Evolutionary conservation across 2,329 filamentous ascomycete species (phyloP).

Genomic region (Penicillium janthinellum): DNA sequence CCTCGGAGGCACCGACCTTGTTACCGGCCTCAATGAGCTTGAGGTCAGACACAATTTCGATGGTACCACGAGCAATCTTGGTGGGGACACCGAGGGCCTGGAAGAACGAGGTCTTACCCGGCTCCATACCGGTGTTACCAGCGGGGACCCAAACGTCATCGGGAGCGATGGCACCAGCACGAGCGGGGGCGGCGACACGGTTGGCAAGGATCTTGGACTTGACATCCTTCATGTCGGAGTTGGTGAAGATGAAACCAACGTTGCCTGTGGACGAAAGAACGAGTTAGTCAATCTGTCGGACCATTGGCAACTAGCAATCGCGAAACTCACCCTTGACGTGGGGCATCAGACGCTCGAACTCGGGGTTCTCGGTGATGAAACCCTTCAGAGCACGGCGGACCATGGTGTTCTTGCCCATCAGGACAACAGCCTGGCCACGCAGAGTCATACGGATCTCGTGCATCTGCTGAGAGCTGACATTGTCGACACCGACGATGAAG

Average conservation of each 20-base stretch:
- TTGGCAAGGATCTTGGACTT: conserved; percentile 95
- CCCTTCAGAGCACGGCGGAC: conserved; percentile 96
- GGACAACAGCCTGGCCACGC: conserved; percentile 86
- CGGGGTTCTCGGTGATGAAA: conserved; percentile 85
- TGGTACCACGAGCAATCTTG: conserved; percentile 99
- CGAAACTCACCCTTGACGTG: conserved; percentile 71
- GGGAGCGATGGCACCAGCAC: conserved; percentile 95
- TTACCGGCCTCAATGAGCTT: conserved; percentile 91
- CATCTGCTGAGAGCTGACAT: conserved; percentile 99
- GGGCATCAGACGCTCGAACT: conserved; percentile 97
- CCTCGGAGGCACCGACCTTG: conserved; percentile 99
- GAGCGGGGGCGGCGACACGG: conserved; percentile 95
- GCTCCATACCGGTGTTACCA: conserved; percentile 99
- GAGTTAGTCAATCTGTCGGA: conserved; percentile 8
- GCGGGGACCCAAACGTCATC: conserved; percentile 92
- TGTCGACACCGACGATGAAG: conserved; percentile 97
- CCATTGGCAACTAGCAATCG: not conserved
- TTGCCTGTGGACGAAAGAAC: conserved; percentile 63
- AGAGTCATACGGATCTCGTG: conserved; percentile 97
- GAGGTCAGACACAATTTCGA: conserved; percentile 97
- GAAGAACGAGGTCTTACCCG: conserved; percentile 99
- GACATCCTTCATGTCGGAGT: conserved; percentile 85
- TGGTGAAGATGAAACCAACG: conserved; percentile 99
- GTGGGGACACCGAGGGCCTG: conserved; percentile 99
- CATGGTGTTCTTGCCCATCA: conserved; percentile 99